Conservation (phyloP, 768 basidiomycete genomes). For the Crepidotus variabilis region DNA sequence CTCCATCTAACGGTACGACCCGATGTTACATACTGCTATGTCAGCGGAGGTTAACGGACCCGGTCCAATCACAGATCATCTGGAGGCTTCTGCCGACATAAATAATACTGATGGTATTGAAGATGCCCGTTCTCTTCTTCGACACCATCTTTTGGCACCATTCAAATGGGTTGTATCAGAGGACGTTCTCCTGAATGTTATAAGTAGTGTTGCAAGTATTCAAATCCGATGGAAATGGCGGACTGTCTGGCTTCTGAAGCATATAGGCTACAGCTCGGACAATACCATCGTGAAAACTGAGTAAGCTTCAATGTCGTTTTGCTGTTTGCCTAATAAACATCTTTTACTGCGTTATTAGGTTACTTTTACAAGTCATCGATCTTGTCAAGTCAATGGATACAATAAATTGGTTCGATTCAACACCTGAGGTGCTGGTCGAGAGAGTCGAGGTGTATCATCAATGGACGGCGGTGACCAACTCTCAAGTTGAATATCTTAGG, state of each 20-base stretch:
- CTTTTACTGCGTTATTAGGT: too few relatives aligned
- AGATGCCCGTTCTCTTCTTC: neutral
- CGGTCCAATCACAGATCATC: too few relatives aligned
- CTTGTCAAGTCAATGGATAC: too few relatives aligned
- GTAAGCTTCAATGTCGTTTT: neutral
- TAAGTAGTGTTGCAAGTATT: neutral
- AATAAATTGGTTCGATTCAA: too few relatives aligned
- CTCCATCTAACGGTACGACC: too few relatives aligned
- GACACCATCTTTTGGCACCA: neutral
- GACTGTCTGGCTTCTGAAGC: neutral
- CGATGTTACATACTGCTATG: too few relatives aligned
- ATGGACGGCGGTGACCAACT: too few relatives aligned
- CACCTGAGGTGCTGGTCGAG: too few relatives aligned
- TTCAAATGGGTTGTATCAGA: neutral
- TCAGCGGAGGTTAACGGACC: too few relatives aligned
- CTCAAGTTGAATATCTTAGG: too few relatives aligned
- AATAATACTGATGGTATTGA: neutral
- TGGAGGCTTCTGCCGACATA: neutral
- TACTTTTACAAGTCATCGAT: too few relatives aligned
- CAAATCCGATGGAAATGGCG: neutral
- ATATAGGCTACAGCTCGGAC: neutral
- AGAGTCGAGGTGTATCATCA: too few relatives aligned
- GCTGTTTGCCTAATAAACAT: neutral
- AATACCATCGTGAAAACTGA: neutral
- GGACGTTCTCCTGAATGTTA: neutral